Evolutionary conservation across 768 basidiomycete species (phyloP), one percentile per base, ranked within the genome.

Genomic region (Naganishia onofrii): DNA sequence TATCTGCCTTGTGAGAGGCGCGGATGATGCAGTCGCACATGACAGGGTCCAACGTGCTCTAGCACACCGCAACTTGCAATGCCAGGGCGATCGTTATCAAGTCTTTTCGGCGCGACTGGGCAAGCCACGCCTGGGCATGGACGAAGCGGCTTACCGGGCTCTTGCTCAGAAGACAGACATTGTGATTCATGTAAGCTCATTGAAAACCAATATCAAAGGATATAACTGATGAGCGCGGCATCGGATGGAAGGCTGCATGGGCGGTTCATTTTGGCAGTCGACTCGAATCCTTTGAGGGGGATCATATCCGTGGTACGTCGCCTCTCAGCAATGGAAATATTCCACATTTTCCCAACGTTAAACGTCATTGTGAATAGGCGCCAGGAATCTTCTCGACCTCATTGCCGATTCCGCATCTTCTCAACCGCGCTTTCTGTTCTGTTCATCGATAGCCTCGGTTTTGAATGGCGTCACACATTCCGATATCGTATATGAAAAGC

Each of bases 381-480:
- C 75, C 19, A 72, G 71, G 2, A 63, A 77, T 38, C 70, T 77
- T 1, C 56, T 78, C 44, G 69, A 74, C 34, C 63, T 76, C 4
- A 64, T 71, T 3, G 65, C 71, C n/a, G 15, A 64, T 26, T 57
- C 56, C 31, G 67, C 66, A 34, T 53, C 69, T 12, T n/a, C 51
- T 9, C 34, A 44, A 3, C 44, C 77, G n/a, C 51, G 65, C 23
- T 56, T 81, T 15, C 71, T 73, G 65, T 81, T 76, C 71, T 81
- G 80, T 68, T 80, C 79, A 3, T 80, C 79, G 7, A 72, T 80
- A 28, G 78, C 80, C 2, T 77, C 79, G 1, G 78, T 79, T 21
- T 67, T 80, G 1, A 73, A 36, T 48, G 46, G 66, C 34, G 12
- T 52, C 0, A 26, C 60, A 2, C 34, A 60, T 9, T 52, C 65